Conservation (phyloP, 495 filamentous ascomycete species). For the Pseudoneurospora amorphoporcata region DNA sequence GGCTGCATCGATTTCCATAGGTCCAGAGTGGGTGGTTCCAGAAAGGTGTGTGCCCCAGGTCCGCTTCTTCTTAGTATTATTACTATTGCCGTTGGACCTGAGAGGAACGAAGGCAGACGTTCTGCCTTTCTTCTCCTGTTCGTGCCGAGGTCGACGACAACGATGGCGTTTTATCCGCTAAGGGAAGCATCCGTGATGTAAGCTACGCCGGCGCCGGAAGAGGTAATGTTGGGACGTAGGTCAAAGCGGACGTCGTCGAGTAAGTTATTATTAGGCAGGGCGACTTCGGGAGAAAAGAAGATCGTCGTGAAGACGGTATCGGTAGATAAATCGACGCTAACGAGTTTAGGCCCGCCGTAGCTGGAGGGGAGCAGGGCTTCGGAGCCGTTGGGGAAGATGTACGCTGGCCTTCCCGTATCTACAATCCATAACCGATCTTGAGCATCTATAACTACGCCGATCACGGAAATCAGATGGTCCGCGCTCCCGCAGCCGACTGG, state of each 20-base stretch:
- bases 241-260: background rate
- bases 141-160: background rate
- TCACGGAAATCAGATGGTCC: background rate
- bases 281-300: background rate
- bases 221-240: background rate
- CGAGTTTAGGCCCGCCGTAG: background rate
- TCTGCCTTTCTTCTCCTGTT: too few species aligned
- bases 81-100: too few species aligned
- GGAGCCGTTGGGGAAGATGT: background rate
- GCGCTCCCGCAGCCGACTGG: background rate
- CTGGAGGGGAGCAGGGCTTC: accelerated
- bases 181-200: background rate
- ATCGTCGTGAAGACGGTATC: background rate
- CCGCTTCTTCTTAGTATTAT: too few species aligned
- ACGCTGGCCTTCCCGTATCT: background rate
- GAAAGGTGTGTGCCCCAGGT: too few species aligned
- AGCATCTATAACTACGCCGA: accelerated
- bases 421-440: background rate
- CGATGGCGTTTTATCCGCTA: background rate
- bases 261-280: background rate
- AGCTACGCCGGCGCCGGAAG: background rate
- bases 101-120: too few species aligned
- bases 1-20: too few species aligned
- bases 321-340: background rate
- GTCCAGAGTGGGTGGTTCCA: too few species aligned